Evolutionary conservation across 257 asterid genomes (phyloP).

Genomic region (Solanum megistacrolobum): DNA sequence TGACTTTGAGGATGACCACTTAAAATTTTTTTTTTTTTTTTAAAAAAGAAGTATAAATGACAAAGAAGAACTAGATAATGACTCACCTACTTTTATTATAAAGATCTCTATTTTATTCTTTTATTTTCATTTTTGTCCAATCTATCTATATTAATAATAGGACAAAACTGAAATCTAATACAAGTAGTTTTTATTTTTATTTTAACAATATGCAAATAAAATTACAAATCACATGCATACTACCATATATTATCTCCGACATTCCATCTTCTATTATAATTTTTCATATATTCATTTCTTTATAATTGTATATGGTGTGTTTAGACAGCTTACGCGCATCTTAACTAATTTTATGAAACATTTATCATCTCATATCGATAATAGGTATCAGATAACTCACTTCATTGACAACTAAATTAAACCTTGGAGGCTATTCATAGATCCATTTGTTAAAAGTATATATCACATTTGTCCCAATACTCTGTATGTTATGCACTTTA

Average conservation of each 20-base stretch:
- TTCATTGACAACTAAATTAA: no score
- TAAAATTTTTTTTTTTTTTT: not conserved
- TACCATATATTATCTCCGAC: not conserved
- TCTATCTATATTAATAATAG: not conserved
- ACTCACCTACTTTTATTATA: not conserved
- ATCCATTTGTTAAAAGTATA: not conserved
- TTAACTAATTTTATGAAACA: no score
- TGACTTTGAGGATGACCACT: not conserved
- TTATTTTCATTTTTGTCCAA: not conserved
- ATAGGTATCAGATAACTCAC: not conserved
- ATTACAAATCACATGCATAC: not conserved
- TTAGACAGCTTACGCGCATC: accelerated
- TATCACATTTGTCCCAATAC: not conserved
- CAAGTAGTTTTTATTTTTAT: no score
- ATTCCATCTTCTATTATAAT: not conserved
- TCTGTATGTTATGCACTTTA: not conserved
- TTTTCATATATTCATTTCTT: no score
- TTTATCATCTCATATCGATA: no score
- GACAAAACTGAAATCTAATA: not conserved
- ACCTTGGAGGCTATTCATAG: not conserved
- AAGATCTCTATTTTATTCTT: not conserved
- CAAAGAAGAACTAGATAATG: not conserved
- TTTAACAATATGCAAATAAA: not conserved
- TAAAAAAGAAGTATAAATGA: not conserved
- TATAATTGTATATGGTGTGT: no score